Evolutionary conservation across 306 rosid species (phyloP), one percentile per base, ranked within the genome.

Genomic region (Quercus berberidifolia): DNA sequence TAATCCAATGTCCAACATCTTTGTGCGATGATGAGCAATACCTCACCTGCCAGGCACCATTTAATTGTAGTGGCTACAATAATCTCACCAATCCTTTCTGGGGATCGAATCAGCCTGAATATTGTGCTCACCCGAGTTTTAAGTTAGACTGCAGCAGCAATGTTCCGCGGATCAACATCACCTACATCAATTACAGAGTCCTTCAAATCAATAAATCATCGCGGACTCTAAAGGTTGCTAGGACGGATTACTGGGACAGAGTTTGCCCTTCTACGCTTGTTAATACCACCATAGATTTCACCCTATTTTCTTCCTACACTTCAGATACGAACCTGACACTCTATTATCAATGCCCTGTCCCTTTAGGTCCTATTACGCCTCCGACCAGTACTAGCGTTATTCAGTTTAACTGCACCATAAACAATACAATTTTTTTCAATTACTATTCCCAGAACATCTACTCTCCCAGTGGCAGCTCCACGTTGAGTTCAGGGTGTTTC

Each of bases 101-200:
- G 90, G 89, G 88, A 23, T 62, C 78, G 1, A 76, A 31, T 73
- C 85, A 87, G 55, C 83, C 90, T 3, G 56, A 58, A 1, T 81
- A 84, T 57, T 87, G 93, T 71, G 90, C 91, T 74, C 86, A 79
- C 76, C 93, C 93, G 4, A 54, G 75, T 1, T 89, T 91, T 73
- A 10, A 77, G 78, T 80, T 89, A 21, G 58, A 71, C 59, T 91
- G 96, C 81, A 57, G 4, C 1, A 74, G 30, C 8, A 83, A 79
- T 55, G 56, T 43, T 15, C 87, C 87, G 4, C 54, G 4, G 1
- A 63, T 89, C 63, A 55, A 46, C 25, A 75, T 87, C 33, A 5
- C 20, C 10, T 38, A 67, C 9, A 54, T 69, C 38, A 76, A 26
- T 21, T 89, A 80, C 6, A 57, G 51, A 75, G 71, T 91, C 76